Percentiles rank a stretch among this genome's conserved stretches.
These are phyloP conservation scores for Ganoderma lucidum DNA, from an alignment of 1,284 basidiomycete species.

Conservation along the genomic window DNA sequence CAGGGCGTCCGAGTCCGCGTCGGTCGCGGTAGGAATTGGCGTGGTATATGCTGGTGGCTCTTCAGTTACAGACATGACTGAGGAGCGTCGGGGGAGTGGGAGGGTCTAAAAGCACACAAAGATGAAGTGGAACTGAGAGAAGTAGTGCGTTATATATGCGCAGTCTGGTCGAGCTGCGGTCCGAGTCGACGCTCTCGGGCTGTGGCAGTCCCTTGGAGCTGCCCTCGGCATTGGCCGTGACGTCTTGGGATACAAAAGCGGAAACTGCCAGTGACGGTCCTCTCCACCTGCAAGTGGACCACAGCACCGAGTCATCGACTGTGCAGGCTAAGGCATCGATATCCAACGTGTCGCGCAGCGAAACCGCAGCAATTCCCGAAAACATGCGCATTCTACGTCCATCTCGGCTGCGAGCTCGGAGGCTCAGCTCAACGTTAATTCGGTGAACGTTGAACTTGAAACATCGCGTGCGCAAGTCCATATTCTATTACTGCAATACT, in stretches of 20 bases:
- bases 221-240: conserved; percentile 2
- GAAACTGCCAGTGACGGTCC: not conserved
- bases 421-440: no score
- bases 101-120: conserved; percentile 6
- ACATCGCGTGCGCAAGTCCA: no score
- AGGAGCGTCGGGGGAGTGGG: conserved; percentile 2
- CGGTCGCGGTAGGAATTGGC: not conserved
- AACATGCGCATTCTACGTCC: not conserved
- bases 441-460: no score
- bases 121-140: not conserved
- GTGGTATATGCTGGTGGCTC: conserved; percentile 7
- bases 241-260: not conserved
- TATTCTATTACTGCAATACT: not conserved
- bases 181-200: not conserved
- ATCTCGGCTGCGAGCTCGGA: no score
- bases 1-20: not conserved
- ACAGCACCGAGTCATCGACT: not conserved
- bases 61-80: conserved; percentile 23
- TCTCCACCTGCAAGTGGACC: not conserved
- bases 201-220: conserved; percentile 6
- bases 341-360: not conserved
- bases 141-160: conserved; percentile 22
- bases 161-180: conserved; percentile 3
- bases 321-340: not conserved
- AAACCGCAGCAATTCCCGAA: not conserved